These are phyloP conservation scores for Albifimbria verrucaria DNA, from an alignment of 2,329 filamentous ascomycete species.

Conservation along the genomic window DNA sequence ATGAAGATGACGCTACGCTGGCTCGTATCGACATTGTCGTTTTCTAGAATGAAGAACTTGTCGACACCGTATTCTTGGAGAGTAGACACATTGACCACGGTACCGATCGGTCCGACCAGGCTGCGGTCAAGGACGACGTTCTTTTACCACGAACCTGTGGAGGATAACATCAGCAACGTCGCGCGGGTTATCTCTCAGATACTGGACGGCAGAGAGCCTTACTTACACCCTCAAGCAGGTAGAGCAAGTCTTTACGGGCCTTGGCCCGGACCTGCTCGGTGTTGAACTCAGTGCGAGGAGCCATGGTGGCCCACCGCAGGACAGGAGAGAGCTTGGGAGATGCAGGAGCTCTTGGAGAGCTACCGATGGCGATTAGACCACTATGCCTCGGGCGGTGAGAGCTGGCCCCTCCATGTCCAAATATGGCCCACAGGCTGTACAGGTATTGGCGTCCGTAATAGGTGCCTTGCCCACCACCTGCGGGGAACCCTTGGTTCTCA, in stretches of 20 bases:
- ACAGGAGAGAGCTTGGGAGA: conserved; percentile 6
- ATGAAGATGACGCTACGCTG: conserved; percentile 96
- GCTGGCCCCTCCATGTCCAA: not conserved
- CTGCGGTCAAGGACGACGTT: conserved; percentile 91
- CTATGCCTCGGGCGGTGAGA: conserved; percentile 7
- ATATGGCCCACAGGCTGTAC: no score
- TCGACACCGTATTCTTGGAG: conserved; percentile 97
- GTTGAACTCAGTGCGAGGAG: conserved; percentile 68
- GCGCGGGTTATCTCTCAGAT: conserved; percentile 6
- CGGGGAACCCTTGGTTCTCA: not conserved
- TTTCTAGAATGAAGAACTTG: conserved; percentile 95
- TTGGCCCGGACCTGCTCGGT: conserved; percentile 74
- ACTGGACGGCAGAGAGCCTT: conserved; percentile 23
- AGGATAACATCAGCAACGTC: conserved; percentile 6
- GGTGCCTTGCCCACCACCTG: no score
- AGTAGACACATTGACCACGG: conserved; percentile 92
- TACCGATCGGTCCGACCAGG: conserved; percentile 82
- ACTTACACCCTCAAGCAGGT: conserved; percentile 93
- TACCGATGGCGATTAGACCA: conserved; percentile 14
- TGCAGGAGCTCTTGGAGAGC: conserved; percentile 11
- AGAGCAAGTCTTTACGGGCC: conserved; percentile 83
- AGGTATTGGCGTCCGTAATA: no score
- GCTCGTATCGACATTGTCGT: conserved; percentile 88
- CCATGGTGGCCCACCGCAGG: conserved; percentile 56
- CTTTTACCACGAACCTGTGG: conserved; percentile 93